A percentile compares a stretch with the other conserved stretches of the same genome.
Conservation (phyloP, 306 rosid species). For the Vigna angularis region DNA sequence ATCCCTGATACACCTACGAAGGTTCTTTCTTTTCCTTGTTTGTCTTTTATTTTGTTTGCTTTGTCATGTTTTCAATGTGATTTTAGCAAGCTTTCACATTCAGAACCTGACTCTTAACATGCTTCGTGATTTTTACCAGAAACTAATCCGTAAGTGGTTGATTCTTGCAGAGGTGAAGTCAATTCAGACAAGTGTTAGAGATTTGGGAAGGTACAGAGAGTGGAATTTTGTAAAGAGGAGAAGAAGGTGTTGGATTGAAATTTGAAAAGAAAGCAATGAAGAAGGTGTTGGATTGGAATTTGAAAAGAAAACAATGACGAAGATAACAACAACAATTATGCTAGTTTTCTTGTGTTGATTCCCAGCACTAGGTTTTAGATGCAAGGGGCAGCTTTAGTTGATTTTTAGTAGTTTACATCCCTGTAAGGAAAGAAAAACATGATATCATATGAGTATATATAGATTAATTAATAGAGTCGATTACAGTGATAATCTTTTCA, state of each 20-base stretch:
- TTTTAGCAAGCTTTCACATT: no score
- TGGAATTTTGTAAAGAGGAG: constrained; percentile 61
- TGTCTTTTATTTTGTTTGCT: not conserved
- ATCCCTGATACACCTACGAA: constrained; percentile 68
- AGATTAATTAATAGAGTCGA: constrained; percentile 52
- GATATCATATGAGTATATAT: constrained; percentile 33
- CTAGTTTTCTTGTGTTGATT: constrained; percentile 47
- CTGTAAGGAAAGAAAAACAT: constrained; percentile 54
- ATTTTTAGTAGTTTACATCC: constrained; percentile 47
- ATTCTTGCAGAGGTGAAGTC: constrained; percentile 64
- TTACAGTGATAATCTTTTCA: constrained; percentile 35
- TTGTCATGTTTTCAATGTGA: no score
- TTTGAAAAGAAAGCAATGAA: not conserved
- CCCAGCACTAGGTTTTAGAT: constrained; percentile 38
- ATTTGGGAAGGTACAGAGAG: constrained; percentile 17
- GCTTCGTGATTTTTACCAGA: not conserved
- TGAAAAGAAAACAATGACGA: not conserved
- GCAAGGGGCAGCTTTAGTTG: constrained; percentile 53
- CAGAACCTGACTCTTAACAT: no score
- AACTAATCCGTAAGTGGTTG: constrained; percentile 18
- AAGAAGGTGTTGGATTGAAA: constrained; percentile 34
- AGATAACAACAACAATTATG: not conserved
- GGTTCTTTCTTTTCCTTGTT: constrained; percentile 54
- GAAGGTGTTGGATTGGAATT: no score
- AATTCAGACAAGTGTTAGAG: not conserved